These are phyloP conservation scores for Ensete glaucum DNA, from an alignment of 176 grass and related monocot species.

Conservation along the genomic window DNA sequence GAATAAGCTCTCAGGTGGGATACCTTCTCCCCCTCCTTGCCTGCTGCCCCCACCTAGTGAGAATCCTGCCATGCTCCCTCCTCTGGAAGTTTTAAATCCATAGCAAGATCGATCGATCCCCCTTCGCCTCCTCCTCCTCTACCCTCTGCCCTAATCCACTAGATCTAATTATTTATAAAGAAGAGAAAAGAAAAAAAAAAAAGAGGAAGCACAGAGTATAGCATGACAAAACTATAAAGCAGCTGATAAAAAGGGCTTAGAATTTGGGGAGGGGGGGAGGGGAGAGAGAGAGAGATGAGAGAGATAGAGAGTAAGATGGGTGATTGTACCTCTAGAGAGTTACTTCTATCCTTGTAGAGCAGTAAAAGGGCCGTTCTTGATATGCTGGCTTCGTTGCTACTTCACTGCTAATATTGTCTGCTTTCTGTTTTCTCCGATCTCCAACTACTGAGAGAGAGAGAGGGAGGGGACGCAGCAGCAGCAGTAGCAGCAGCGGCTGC, in stretches of 20 bases:
- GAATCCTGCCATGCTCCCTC: conserved; percentile 74
- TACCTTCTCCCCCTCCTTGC: conserved; percentile 25
- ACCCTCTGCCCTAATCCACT: not conserved
- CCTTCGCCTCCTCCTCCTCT: not conserved
- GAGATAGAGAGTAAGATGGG: not conserved
- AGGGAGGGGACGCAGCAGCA: not conserved
- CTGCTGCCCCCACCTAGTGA: conserved; percentile 59
- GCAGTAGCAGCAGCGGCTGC: not conserved
- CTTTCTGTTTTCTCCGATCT: not conserved
- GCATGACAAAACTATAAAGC: not conserved
- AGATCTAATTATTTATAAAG: no score
- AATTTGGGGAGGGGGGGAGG: not conserved
- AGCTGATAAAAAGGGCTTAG: not conserved
- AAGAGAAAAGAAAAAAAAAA: no score
- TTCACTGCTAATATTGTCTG: not conserved
- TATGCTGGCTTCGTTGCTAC: not conserved
- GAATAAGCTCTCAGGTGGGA: conserved; percentile 58
- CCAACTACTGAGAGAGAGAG: not conserved
- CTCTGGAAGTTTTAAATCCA: conserved; percentile 5
- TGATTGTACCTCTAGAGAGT: not conserved
- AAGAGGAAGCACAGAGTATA: no score
- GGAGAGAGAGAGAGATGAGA: not conserved
- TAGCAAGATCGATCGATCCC: not conserved
- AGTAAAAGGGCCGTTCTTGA: not conserved
- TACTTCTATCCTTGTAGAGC: not conserved